These are phyloP conservation scores for Punica granatum DNA, from an alignment of 345 rosid species.

Conservation along the genomic window DNA sequence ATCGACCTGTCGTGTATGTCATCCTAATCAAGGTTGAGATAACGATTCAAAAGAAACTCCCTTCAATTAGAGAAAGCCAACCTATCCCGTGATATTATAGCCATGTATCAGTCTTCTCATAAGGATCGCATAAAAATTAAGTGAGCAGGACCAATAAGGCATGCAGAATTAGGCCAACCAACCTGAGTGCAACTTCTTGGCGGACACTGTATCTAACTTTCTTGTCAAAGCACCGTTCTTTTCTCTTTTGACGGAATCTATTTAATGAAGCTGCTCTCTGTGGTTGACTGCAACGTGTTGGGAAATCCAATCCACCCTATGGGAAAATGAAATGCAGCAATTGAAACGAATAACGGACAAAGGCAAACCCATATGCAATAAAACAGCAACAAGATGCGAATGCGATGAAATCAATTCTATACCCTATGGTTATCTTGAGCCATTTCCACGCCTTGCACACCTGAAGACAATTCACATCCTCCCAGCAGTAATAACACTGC, in stretches of 20 bases:
- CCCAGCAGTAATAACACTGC: conserved; percentile 36
- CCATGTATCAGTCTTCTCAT: neutral
- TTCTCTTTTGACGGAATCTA: conserved; percentile 40
- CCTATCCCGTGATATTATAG: neutral
- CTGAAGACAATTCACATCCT: conserved; percentile 30
- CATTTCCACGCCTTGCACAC: conserved; percentile 19
- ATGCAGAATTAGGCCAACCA: neutral
- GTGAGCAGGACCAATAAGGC: too few species aligned
- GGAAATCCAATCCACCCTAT: conserved; percentile 15
- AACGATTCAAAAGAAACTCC: neutral
- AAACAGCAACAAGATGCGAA: neutral
- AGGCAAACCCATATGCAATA: neutral
- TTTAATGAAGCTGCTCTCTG: conserved; percentile 38
- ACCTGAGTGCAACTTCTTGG: conserved; percentile 48
- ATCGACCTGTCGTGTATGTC: too few species aligned
- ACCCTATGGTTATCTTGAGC: conserved; percentile 26
- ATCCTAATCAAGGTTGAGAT: neutral
- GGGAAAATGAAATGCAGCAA: neutral
- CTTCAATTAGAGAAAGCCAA: neutral
- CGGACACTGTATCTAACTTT: conserved; percentile 43
- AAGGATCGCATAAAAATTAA: neutral
- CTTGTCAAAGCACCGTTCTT: conserved; percentile 40
- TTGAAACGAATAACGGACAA: neutral
- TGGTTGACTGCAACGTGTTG: conserved; percentile 29
- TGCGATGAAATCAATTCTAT: neutral